Conservation (phyloP, 495 filamentous ascomycete species). For the Penicillium soppii region DNA sequence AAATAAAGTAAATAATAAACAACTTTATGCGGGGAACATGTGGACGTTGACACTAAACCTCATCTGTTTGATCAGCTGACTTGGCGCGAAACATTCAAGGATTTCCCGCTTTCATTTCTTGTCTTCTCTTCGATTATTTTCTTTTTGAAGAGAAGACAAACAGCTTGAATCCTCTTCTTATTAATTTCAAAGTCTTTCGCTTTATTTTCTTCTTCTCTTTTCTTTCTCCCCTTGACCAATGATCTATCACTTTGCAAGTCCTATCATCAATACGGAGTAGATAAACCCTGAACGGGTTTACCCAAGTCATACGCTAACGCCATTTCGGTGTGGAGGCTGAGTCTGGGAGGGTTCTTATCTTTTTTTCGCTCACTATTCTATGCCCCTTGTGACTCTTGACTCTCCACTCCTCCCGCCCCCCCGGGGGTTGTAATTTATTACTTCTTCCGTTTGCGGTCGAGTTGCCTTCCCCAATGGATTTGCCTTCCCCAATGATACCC, state of each 20-base stretch:
- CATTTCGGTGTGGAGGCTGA: conserved; percentile 27
- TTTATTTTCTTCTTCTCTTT: too few relatives aligned
- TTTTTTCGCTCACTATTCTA: too few relatives aligned
- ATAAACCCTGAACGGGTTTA: conserved; percentile 25
- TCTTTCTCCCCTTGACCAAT: too few relatives aligned
- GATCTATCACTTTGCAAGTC: not conserved
- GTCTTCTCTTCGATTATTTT: not conserved
- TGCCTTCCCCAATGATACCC: conserved; percentile 15
- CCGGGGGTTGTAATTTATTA: not conserved
- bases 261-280: not conserved
- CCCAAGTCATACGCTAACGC: conserved; percentile 20
- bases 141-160: too few relatives aligned
- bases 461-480: not conserved
- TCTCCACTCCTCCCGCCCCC: not conserved
- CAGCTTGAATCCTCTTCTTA: too few relatives aligned
- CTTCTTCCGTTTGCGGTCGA: conserved; percentile 13
- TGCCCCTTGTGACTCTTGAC: not conserved
- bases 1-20: conserved; percentile 9
- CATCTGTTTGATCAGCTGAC: conserved; percentile 4
- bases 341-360: conserved; percentile 20
- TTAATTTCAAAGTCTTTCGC: too few relatives aligned
- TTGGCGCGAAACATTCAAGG: not conserved
- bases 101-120: not conserved
- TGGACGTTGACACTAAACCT: conserved; percentile 4
- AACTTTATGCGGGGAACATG: conserved; percentile 9